Percentiles rank a stretch among this genome's conserved stretches.
These are phyloP conservation scores for Linderniella brevidens DNA, from an alignment of 257 asterid genomes.

Conservation along the genomic window DNA sequence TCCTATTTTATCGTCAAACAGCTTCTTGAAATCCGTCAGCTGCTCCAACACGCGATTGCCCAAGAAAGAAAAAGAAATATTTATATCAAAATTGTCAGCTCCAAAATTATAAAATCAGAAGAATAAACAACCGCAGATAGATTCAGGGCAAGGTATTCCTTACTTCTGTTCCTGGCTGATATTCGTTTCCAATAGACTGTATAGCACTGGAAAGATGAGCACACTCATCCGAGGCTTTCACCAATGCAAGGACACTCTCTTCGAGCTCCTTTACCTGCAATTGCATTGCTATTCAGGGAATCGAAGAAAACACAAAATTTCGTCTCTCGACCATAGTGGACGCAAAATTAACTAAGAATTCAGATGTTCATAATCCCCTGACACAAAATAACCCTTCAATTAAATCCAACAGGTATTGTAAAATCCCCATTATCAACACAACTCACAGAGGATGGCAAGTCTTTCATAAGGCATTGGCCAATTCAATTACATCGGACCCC, in stretches of 20 bases:
- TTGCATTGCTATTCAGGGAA: not conserved
- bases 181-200: conserved; percentile 39
- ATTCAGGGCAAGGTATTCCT: conserved; percentile 9
- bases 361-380: no score
- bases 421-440: no score
- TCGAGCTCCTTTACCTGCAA: conserved; percentile 81
- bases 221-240: conserved; percentile 57
- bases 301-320: no score
- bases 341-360: no score
- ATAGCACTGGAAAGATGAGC: conserved; percentile 50
- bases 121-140: conserved; percentile 3
- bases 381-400: no score
- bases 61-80: conserved; percentile 4
- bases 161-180: conserved; percentile 51
- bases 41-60: conserved; percentile 19
- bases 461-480: no score
- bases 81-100: conserved; percentile 7
- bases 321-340: no score
- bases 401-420: no score
- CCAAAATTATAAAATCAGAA: conserved; percentile 4
- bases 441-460: no score
- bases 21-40: conserved; percentile 60
- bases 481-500: no score
- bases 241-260: conserved; percentile 32
- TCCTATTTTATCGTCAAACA: conserved; percentile 46